A percentile compares a stretch with the other conserved stretches of the same genome.
Conservation (phyloP, 495 filamentous ascomycete species). For the Penicillium herquei region DNA sequence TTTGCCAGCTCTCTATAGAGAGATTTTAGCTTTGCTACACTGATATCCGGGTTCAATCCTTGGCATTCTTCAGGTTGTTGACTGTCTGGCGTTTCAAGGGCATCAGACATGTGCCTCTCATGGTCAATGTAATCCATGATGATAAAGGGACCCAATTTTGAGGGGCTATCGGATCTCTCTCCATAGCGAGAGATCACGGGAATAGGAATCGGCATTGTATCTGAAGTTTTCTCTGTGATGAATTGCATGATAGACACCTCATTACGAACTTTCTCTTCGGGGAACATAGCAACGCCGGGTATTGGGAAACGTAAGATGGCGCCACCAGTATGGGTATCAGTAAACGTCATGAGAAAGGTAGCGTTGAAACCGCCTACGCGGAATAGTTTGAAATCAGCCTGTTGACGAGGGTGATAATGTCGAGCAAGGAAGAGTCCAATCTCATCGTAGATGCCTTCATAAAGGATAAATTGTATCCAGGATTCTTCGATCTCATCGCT, state of each 20-base stretch:
- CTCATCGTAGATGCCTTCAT: slow-evolving; percentile 19
- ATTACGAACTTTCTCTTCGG: slow-evolving; percentile 34
- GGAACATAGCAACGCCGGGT: slow-evolving; percentile 26
- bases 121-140: slow-evolving; percentile 48
- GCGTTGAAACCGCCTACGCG: slow-evolving; percentile 24
- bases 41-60: slow-evolving; percentile 4
- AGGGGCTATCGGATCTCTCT: slow-evolving; percentile 22
- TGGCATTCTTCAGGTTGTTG: background rate
- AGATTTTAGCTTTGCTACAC: background rate
- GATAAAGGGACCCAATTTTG: slow-evolving; percentile 43
- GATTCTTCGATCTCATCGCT: slow-evolving; percentile 18
- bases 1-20: slow-evolving; percentile 9
- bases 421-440: slow-evolving; percentile 24
- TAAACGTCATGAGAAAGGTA: slow-evolving; percentile 22
- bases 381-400: slow-evolving; percentile 16
- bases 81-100: slow-evolving; percentile 5
- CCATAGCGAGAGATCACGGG: slow-evolving; percentile 39
- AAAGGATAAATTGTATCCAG: slow-evolving; percentile 19
- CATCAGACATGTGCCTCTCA: slow-evolving; percentile 7
- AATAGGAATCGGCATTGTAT: slow-evolving; percentile 27
- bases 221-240: slow-evolving; percentile 27
- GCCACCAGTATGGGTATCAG: slow-evolving; percentile 6
- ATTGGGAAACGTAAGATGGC: slow-evolving; percentile 24
- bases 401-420: slow-evolving; percentile 15
- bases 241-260: slow-evolving; percentile 40